Evolutionary conservation across 805 yeast species (phyloP).

Genomic region (Zygoascus flipseniorum): DNA sequence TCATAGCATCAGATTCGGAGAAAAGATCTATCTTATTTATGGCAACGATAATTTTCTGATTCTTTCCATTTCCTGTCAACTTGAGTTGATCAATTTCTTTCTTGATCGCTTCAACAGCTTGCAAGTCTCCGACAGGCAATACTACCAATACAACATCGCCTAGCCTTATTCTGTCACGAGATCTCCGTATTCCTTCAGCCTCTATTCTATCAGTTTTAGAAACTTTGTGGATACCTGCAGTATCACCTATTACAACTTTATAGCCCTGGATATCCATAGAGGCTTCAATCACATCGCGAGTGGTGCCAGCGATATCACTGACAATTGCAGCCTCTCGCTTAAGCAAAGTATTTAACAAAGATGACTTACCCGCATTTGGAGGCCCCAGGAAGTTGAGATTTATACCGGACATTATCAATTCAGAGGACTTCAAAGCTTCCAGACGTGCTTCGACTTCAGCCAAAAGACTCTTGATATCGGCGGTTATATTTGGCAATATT

Average conservation of each 20-base stretch:
- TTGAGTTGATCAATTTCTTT: slow-evolving; percentile 11
- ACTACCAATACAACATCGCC: slow-evolving; percentile 69
- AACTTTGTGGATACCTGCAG: slow-evolving; percentile 73
- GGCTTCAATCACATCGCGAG: slow-evolving; percentile 79
- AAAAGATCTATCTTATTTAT: slow-evolving; percentile 28
- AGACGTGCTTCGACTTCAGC: slow-evolving; percentile 37
- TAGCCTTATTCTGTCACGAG: slow-evolving; percentile 46
- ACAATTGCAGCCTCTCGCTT: slow-evolving; percentile 83
- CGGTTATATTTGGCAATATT: slow-evolving; percentile 44
- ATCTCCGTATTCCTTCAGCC: slow-evolving; percentile 71
- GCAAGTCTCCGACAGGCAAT: slow-evolving; percentile 11
- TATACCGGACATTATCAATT: slow-evolving; percentile 64
- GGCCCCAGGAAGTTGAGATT: slow-evolving; percentile 73
- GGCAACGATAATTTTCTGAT: slow-evolving; percentile 22
- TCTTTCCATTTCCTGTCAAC: neutral
- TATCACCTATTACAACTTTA: slow-evolving; percentile 78
- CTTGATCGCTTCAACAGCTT: slow-evolving; percentile 6
- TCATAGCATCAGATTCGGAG: neutral
- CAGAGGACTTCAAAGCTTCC: slow-evolving; percentile 23
- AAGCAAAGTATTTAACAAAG: slow-evolving; percentile 68
- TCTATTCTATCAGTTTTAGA: slow-evolving; percentile 38
- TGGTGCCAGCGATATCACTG: slow-evolving; percentile 86
- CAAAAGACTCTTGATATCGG: slow-evolving; percentile 35
- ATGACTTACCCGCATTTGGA: slow-evolving; percentile 95
- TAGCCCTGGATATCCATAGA: slow-evolving; percentile 76